phyloP scores from a whole-genome alignment of 2,329 filamentous ascomycete genomes.

The Colletotrichum costaricense region DNA sequence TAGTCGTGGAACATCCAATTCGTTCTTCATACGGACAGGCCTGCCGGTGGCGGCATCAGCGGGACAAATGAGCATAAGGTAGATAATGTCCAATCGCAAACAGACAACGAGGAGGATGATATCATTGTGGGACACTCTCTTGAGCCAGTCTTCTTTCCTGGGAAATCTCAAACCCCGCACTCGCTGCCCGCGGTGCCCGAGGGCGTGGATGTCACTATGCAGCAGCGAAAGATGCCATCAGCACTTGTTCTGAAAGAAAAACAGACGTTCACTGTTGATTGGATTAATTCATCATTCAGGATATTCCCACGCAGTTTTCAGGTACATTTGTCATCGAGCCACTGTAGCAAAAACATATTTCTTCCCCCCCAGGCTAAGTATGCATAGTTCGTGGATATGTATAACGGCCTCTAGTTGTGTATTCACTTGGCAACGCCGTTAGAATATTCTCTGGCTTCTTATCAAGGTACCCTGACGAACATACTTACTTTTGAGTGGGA shows the following conservation, averaged over 20 bases:
- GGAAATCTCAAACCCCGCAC: background rate
- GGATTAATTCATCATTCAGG: too few species aligned
- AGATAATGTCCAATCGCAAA: background rate
- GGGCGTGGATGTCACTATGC: background rate
- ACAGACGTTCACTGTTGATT: background rate
- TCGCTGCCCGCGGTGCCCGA: background rate
- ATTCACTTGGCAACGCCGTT: background rate
- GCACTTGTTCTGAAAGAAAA: background rate
- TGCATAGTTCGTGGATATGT: background rate
- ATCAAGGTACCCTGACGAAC: background rate
- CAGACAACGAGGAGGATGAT: background rate
- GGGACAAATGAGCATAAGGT: background rate
- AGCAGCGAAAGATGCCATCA: background rate
- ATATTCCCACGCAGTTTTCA: too few species aligned
- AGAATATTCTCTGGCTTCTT: background rate
- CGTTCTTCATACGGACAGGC: background rate
- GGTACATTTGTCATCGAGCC: too few species aligned
- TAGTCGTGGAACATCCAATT: background rate
- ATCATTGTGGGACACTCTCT: background rate
- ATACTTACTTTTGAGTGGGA: background rate
- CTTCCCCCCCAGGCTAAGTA: too few species aligned
- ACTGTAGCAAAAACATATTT: too few species aligned
- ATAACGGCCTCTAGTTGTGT: background rate
- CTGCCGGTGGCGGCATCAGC: background rate
- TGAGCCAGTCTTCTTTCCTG: background rate